These are phyloP conservation scores for Sordariomycetes sp. DNA, from an alignment of 2,329 filamentous ascomycete species.

Conservation along the genomic window DNA sequence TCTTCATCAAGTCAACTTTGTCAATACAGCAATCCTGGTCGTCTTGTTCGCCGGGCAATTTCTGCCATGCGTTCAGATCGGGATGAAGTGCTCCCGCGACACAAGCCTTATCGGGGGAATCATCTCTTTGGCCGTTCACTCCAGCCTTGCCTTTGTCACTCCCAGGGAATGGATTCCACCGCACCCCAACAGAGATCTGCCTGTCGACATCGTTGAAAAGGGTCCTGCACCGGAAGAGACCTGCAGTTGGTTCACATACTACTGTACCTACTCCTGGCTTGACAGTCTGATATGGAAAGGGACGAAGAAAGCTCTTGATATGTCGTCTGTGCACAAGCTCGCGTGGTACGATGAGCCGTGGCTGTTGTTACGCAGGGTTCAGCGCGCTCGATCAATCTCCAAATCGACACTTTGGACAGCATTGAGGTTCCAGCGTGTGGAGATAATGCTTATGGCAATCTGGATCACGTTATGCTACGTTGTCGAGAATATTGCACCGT, in stretches of 20 bases:
- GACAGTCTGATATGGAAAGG: constrained; percentile 39
- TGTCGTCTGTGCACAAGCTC: constrained; percentile 36
- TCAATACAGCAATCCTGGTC: constrained; percentile 25
- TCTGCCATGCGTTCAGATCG: constrained; percentile 32
- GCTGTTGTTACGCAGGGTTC: constrained; percentile 33
- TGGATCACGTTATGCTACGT: constrained; percentile 27
- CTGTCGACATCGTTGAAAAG: constrained; percentile 8
- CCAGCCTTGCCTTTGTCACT: constrained; percentile 31
- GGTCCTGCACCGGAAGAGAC: constrained; percentile 39
- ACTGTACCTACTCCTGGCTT: constrained; percentile 41
- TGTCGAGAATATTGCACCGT: constrained; percentile 42
- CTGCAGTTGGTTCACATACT: constrained; percentile 43
- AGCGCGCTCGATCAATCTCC: constrained; percentile 30
- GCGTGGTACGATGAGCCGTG: constrained; percentile 48
- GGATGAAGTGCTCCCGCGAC: constrained; percentile 17
- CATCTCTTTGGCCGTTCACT: constrained; percentile 23
- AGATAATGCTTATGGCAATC: constrained; percentile 35
- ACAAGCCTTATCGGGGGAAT: constrained; percentile 23
- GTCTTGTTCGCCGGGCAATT: constrained; percentile 25
- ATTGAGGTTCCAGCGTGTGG: constrained; percentile 29
- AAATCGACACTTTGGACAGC: constrained; percentile 35
- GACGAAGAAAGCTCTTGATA: constrained; percentile 30
- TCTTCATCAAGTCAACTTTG: constrained; percentile 39
- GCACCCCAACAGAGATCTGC: constrained; percentile 24
- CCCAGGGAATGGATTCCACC: constrained; percentile 42